Conservation (phyloP, 2,329 filamentous ascomycete species). For the Fusarium algeriense region DNA sequence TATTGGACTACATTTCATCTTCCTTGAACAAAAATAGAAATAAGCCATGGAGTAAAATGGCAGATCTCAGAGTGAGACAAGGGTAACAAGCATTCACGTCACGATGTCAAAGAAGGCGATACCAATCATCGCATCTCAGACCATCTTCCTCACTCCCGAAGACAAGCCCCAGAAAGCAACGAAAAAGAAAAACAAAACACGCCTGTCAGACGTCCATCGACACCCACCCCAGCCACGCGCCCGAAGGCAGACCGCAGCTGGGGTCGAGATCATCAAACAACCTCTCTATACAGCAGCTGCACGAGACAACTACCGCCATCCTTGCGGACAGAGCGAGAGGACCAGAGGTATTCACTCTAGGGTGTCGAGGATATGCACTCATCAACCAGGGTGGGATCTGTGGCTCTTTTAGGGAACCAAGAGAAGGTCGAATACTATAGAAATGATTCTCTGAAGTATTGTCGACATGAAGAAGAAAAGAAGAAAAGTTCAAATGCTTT, state of each 20-base stretch:
- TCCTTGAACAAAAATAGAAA: conserved; percentile 78
- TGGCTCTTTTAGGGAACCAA: conserved; percentile 93
- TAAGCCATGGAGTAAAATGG: conserved; percentile 74
- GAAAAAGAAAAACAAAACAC: conserved; percentile 65
- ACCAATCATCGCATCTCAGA: not conserved
- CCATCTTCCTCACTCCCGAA: conserved; percentile 65
- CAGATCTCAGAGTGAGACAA: conserved; percentile 87
- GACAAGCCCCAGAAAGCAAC: conserved; percentile 62
- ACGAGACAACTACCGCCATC: conserved; percentile 62
- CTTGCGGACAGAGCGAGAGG: conserved; percentile 55
- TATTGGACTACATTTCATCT: conserved; percentile 72
- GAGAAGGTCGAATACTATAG: conserved; percentile 95
- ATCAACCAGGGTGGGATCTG: conserved; percentile 76
- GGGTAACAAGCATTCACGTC: conserved; percentile 51
- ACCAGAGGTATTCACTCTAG: conserved; percentile 47
- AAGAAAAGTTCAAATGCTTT: conserved; percentile 55
- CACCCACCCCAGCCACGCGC: conserved; percentile 82
- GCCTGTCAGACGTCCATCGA: conserved; percentile 92
- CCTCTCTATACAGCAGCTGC: conserved; percentile 79
- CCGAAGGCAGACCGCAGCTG: conserved; percentile 78
- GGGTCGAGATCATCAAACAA: conserved; percentile 93
- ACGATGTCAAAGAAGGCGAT: not conserved
- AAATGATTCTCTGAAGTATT: conserved; percentile 89
- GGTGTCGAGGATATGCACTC: conserved; percentile 79
- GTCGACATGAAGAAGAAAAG: conserved; percentile 69